phyloP scores from a whole-genome alignment of 176 grass and related monocot species.

The Tillandsia leiboldiana region DNA sequence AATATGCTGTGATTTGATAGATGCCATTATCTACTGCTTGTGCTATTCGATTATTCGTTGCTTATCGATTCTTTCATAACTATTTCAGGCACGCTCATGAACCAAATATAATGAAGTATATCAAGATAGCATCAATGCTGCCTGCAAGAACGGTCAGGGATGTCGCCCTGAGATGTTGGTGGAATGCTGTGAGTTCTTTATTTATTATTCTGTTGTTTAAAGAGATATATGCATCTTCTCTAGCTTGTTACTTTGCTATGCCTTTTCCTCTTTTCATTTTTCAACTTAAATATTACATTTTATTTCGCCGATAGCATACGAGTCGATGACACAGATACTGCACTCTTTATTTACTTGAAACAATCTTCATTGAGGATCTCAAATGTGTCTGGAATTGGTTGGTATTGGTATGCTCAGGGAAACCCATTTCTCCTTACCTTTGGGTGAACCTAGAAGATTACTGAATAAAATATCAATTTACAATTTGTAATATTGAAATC shows the following conservation, averaged over 20 bases:
- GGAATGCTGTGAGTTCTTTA: slow-evolving; percentile 56
- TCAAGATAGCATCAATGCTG: slow-evolving; percentile 90
- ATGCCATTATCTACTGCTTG: slow-evolving; percentile 10
- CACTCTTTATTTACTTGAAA: background rate
- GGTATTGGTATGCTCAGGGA: background rate
- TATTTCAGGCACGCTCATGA: slow-evolving; percentile 62
- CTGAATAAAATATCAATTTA: background rate
- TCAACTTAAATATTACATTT: background rate
- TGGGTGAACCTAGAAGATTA: background rate
- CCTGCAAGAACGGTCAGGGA: slow-evolving; percentile 86
- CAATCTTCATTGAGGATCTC: background rate
- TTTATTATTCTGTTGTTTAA: slow-evolving; percentile 11
- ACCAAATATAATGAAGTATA: slow-evolving; percentile 91
- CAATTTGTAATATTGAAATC: too few species aligned
- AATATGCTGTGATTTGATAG: background rate
- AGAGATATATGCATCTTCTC: background rate
- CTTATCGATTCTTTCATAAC: slow-evolving; percentile 20
- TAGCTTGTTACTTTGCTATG: background rate
- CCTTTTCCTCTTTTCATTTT: background rate
- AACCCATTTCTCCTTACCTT: background rate
- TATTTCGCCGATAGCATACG: background rate
- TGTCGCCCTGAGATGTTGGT: slow-evolving; percentile 84
- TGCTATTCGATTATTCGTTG: background rate
- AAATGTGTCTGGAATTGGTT: background rate
- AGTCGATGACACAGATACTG: background rate